These are phyloP conservation scores for Cladophialophora yegresii DNA, from an alignment of 2,329 filamentous ascomycete species.

Conservation along the genomic window DNA sequence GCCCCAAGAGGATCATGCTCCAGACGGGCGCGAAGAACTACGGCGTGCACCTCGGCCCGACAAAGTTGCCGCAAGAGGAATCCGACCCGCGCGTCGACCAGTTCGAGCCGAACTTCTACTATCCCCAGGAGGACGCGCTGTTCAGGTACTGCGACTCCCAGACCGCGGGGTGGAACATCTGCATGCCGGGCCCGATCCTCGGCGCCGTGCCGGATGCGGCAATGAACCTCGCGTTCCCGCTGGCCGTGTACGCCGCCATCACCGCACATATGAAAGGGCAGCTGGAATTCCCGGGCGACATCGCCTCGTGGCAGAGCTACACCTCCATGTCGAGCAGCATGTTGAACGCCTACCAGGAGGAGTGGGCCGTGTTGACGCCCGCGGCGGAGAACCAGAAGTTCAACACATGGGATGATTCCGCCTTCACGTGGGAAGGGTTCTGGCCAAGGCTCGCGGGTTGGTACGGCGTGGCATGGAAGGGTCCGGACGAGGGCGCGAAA, in stretches of 20 bases:
- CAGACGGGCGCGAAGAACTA: slow-evolving; percentile 59
- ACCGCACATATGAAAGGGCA: slow-evolving; percentile 45
- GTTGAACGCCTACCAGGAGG: slow-evolving; percentile 53
- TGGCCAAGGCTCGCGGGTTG: slow-evolving; percentile 52
- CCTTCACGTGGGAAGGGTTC: slow-evolving; percentile 52
- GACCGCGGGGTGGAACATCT: slow-evolving; percentile 49
- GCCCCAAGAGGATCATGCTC: slow-evolving; percentile 51
- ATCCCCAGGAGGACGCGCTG: slow-evolving; percentile 55
- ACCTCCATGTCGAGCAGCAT: slow-evolving; percentile 48
- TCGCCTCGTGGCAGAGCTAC: slow-evolving; percentile 48
- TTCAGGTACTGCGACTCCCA: slow-evolving; percentile 46
- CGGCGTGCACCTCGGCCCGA: slow-evolving; percentile 52
- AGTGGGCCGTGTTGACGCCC: slow-evolving; percentile 52
- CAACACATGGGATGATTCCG: slow-evolving; percentile 51
- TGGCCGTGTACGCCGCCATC: slow-evolving; percentile 55
- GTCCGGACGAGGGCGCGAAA: slow-evolving; percentile 36
- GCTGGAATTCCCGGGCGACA: slow-evolving; percentile 50
- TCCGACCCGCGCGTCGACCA: slow-evolving; percentile 46
- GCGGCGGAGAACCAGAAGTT: slow-evolving; percentile 50
- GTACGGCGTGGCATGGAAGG: slow-evolving; percentile 46
- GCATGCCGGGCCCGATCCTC: slow-evolving; percentile 50
- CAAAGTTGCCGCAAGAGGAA: slow-evolving; percentile 50
- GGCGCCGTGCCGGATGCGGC: slow-evolving; percentile 54
- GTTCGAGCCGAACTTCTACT: slow-evolving; percentile 58
- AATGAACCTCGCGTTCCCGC: slow-evolving; percentile 53